These are phyloP conservation scores for Candida sithepensis DNA, from an alignment of 805 yeast genomes.

Conservation along the genomic window DNA sequence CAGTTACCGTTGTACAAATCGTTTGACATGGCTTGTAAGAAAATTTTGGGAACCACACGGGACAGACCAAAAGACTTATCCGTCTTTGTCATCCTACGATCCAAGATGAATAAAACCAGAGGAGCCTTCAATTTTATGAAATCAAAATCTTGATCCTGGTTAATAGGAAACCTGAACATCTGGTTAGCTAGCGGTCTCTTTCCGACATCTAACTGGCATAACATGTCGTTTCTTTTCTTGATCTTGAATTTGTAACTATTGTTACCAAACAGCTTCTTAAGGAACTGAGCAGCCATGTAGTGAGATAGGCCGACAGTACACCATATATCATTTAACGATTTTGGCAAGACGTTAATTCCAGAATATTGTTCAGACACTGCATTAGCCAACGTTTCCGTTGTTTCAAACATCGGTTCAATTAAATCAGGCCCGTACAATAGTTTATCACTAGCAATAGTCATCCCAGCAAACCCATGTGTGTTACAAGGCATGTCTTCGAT, in stretches of 20 bases:
- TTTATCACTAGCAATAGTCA: constrained; percentile 57
- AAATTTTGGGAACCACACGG: constrained; percentile 86
- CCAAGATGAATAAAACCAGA: constrained; percentile 75
- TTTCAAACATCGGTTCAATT: constrained; percentile 73
- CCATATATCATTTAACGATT: constrained; percentile 80
- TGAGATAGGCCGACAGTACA: constrained; percentile 80
- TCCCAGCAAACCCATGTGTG: constrained; percentile 70
- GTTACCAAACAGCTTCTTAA: constrained; percentile 69
- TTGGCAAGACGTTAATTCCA: constrained; percentile 86
- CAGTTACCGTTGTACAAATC: constrained; percentile 75
- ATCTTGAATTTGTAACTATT: constrained; percentile 77
- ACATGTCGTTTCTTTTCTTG: constrained; percentile 57
- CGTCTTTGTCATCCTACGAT: constrained; percentile 91
- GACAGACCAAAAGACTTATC: constrained; percentile 91
- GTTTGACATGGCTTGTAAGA: constrained; percentile 93
- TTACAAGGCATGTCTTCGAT: constrained; percentile 50
- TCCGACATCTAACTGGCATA: constrained; percentile 73
- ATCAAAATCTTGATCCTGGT: constrained; percentile 50
- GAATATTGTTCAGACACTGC: constrained; percentile 89
- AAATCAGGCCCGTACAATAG: constrained; percentile 67
- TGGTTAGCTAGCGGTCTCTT: constrained; percentile 80
- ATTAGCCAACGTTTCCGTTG: constrained; percentile 64
- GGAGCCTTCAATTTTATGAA: constrained; percentile 83
- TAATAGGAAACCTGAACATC: constrained; percentile 59
- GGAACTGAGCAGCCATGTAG: constrained; percentile 75